Base-by-base conservation (phyloP, 192 early-diverging fungal genomes). In the Coemansia umbellata region DNA sequence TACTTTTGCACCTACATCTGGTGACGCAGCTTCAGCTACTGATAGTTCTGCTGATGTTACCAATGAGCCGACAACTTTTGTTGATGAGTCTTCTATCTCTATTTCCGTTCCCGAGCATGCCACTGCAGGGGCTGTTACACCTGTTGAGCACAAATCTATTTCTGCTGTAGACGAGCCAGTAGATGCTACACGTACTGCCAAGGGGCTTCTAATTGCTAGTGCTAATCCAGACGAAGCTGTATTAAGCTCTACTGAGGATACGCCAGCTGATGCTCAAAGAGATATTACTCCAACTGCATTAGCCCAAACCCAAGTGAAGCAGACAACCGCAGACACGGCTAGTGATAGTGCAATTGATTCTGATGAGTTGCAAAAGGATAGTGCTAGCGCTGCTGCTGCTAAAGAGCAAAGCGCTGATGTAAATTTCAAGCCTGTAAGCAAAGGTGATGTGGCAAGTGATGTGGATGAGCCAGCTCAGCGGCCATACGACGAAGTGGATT, bases 401-500 rank as follows among this genome's bases (percentile, higher is more conserved):
- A 45, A 28, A 26, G 43, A 45, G 9, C 43, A 45, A 3, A 26
- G 43, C 43, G 43, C 43, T 7, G 43, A 45, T n/a, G 17, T 14
- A 3, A 15, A 2, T 2, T 27, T 26, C 4, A 22, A 11, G 26
- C 43, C 43, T 15, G 43, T 28, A 7, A 0, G 24, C 7, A 15
- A 5, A 6, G 21, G 11, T 21, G 14, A 44, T 5, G 30, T 11
- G 22, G 41, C 23, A 47, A 31, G 31, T 7, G 31, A 33, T 22
- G 42, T 22, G 22, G n/a, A 18, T 24, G 24, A 21, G 14, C 43
- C 23, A 13, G 43, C 11, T 28, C 43, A 45, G 24, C 43, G 43
- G 8, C 28, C 43, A 7, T 45, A 45, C 31, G 58, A 60, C 17
- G 58, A 60, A 33, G 58, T 60, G 15, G 58, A 60, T 11, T 60